A percentile compares a stretch with the other conserved stretches of the same genome.
These are phyloP conservation scores for Trichopus zeylanicus DNA, from an alignment of 116 monocot genomes.

Conservation along the genomic window DNA sequence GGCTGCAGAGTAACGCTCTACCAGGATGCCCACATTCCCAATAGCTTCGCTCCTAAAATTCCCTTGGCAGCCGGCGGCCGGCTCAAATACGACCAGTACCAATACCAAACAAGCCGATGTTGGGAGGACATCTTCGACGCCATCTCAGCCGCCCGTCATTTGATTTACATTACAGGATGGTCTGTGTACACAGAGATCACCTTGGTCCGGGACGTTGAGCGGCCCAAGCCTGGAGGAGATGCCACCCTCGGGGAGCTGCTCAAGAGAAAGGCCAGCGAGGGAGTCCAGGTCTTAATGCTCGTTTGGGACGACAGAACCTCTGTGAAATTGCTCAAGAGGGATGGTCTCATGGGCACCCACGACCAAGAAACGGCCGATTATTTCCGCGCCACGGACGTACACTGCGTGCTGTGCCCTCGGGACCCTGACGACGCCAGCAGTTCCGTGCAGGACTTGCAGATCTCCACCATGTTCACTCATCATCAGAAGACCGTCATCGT, in stretches of 20 bases:
- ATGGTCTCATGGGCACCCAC: conserved; percentile 22
- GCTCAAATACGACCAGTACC: too few species aligned
- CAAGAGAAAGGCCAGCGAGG: conserved; percentile 30
- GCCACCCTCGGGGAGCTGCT: conserved; percentile 25
- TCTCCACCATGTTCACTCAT: conserved; percentile 24
- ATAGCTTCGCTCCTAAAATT: conserved; percentile 16
- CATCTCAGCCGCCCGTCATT: conserved; percentile 20
- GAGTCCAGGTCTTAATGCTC: conserved; percentile 28
- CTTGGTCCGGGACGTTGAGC: conserved; percentile 15
- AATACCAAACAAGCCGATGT: conserved; percentile 23
- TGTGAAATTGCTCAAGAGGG: conserved; percentile 9
- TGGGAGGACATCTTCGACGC: conserved; percentile 39
- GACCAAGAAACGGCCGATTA: conserved; percentile 21
- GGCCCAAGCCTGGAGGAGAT: conserved; percentile 24
- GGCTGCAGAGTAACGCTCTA: conserved; percentile 20
- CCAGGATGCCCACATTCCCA: conserved; percentile 33
- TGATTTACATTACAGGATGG: conserved; percentile 37
- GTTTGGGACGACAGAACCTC: conserved; percentile 34
- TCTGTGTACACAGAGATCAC: conserved; percentile 33
- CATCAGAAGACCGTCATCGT: conserved; percentile 29
- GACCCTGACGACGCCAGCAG: conserved; percentile 21
- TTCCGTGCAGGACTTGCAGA: conserved; percentile 15
- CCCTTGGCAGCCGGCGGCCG: conserved; percentile 23
- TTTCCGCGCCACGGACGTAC: conserved; percentile 19
- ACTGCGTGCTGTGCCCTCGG: conserved; percentile 25